phyloP scores from a whole-genome alignment of 2,329 filamentous ascomycete genomes.

The Shiraia bambusicola region DNA sequence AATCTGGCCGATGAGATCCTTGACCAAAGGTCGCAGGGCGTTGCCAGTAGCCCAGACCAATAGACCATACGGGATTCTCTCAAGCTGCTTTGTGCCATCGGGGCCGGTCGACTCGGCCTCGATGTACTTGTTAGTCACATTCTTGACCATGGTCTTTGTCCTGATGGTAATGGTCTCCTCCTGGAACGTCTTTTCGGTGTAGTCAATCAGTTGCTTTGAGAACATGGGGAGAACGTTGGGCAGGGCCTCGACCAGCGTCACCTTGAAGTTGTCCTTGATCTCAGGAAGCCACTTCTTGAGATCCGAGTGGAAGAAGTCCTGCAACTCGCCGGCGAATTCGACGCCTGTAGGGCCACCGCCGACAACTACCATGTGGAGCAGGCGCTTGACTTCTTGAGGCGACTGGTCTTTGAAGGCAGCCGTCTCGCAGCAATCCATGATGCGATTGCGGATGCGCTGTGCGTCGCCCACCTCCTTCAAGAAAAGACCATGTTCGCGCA shows the following conservation, averaged over 20 bases:
- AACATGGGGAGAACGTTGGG: conserved; percentile 97
- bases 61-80: conserved; percentile 88
- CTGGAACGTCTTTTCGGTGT: conserved; percentile 98
- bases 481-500: conserved; percentile 94
- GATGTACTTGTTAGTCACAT: conserved; percentile 87
- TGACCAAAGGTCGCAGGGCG: conserved; percentile 83
- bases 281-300: conserved; percentile 98
- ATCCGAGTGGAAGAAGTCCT: conserved; percentile 98
- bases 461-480: conserved; percentile 97
- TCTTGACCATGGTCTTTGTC: conserved; percentile 99
- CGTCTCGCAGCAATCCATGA: conserved; percentile 99
- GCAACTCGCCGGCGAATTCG: conserved; percentile 96
- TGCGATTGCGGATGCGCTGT: conserved; percentile 93
- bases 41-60: conserved; percentile 99
- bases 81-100: conserved; percentile 78
- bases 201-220: conserved; percentile 98
- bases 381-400: conserved; percentile 82
- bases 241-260: conserved; percentile 94
- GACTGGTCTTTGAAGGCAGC: conserved; percentile 97
- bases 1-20: conserved; percentile 88
- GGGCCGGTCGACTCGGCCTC: conserved; percentile 82
- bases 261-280: conserved; percentile 91
- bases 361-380: conserved; percentile 91
- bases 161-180: conserved; percentile 97
- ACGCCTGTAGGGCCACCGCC: conserved; percentile 93